Base-by-base conservation (phyloP, 352 stramenopile species). In the Phytophthora ramorum region DNA sequence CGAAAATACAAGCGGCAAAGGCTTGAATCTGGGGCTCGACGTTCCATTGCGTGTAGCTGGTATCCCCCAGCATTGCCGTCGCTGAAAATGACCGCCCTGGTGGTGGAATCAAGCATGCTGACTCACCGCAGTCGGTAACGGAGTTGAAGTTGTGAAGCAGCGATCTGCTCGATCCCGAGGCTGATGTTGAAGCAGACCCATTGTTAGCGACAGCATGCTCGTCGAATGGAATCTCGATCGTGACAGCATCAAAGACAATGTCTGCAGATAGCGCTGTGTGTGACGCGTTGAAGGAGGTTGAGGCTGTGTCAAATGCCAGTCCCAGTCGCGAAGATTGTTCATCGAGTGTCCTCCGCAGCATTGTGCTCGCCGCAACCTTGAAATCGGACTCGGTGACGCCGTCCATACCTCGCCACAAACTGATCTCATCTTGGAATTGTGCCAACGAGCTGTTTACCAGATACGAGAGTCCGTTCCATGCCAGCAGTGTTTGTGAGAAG, bases 151-250 rank as follows among this genome's bases (percentile, higher is more conserved):
- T 71, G 49, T 61, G 63, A 7, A 61, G 13, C 24, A 53, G 19
- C 34, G 56, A 56, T 10, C 6, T n/a, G 28, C 34, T 53, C 30
- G 52, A 22, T 35, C 52, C 47, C 51, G 56, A 48, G 34, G 30
- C n/a, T 56, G 44, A 55, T 20, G 24, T 58, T 43, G 56, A 59
- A 41, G 19, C 63, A 17, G 56, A 73, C 30, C 19, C 17, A 16
- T 58, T 72, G 40, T 44, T 40, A 9, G 32, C 34, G 12, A 75
- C 63, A 40, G 52, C 32, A 19, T 50, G 63, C 26, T 66, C 58
- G 35, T 70, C 43, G n/a, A 75, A 76, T 7, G 75, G 66, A 30
- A 83, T 77, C 41, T 81, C 73, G 38, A 83, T 69, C 26, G 73
- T 81, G 47, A 81, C 70, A 16, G 61, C 66, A 17, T 83, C 75